These are phyloP conservation scores for Chionographis japonica DNA, from an alignment of 106 monocot species.

Conservation along the genomic window DNA sequence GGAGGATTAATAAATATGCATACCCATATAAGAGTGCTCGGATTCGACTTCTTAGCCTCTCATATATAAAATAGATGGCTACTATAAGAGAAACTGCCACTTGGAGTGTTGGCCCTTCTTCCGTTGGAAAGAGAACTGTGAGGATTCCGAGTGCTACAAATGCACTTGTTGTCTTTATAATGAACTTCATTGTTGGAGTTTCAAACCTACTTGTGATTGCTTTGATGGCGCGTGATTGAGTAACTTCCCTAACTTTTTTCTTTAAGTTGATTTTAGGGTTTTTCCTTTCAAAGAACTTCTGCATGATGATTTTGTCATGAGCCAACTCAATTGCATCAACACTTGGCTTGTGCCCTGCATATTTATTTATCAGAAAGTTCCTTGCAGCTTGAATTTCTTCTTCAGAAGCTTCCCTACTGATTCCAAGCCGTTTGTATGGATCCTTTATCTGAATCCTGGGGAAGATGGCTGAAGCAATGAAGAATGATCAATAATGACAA, in stretches of 20 bases:
- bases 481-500: not conserved
- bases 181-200: conserved; percentile 47
- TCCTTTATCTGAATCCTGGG: conserved; percentile 88
- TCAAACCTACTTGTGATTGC: conserved; percentile 79
- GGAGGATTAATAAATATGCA: conserved; percentile 7
- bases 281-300: conserved; percentile 76
- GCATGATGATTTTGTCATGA: conserved; percentile 93
- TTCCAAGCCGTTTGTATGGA: conserved; percentile 81
- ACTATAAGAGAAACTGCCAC: conserved; percentile 78
- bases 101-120: conserved; percentile 98
- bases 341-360: conserved; percentile 81
- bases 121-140: conserved; percentile 85
- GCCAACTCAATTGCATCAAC: conserved; percentile 96
- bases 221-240: conserved; percentile 61
- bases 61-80: conserved; percentile 78
- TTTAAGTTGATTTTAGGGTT: conserved; percentile 82
- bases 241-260: conserved; percentile 76
- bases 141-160: conserved; percentile 72
- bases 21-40: conserved; percentile 86
- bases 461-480: conserved; percentile 55
- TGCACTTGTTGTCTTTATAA: conserved; percentile 63
- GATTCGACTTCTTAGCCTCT: conserved; percentile 51
- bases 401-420: conserved; percentile 89
- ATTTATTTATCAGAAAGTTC: conserved; percentile 80
- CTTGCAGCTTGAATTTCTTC: conserved; percentile 99